Percentiles rank a stretch among this genome's conserved stretches.
phyloP scores from a whole-genome alignment of 495 filamentous ascomycete genomes.

The Pseudevernia furfuracea region DNA sequence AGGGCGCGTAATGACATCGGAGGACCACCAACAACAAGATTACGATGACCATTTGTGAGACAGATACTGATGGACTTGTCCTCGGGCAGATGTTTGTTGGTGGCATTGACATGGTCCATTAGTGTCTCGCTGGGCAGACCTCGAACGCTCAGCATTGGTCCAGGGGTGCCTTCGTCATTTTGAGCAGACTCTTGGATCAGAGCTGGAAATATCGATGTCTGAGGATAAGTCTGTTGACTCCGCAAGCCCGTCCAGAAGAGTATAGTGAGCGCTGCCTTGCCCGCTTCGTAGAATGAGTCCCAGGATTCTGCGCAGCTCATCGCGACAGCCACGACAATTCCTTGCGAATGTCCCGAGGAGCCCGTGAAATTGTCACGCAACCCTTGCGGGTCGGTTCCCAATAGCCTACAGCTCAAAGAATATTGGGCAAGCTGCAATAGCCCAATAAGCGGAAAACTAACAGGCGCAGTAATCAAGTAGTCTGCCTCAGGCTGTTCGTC shows the following conservation, averaged over 20 bases:
- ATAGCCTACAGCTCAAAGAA: slow-evolving; percentile 76
- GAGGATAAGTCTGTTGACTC: slow-evolving; percentile 91
- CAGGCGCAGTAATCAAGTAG: slow-evolving; percentile 89
- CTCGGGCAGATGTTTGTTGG: slow-evolving; percentile 84
- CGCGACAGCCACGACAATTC: slow-evolving; percentile 79
- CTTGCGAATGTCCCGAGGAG: slow-evolving; percentile 91
- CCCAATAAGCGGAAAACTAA: slow-evolving; percentile 91
- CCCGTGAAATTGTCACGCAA: slow-evolving; percentile 71
- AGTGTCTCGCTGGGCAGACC: slow-evolving; percentile 76
- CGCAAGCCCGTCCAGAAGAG: slow-evolving; percentile 97
- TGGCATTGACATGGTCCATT: slow-evolving; percentile 87
- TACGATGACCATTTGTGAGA: slow-evolving; percentile 87
- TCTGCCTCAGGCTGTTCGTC: slow-evolving; percentile 86
- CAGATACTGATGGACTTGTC: slow-evolving; percentile 90
- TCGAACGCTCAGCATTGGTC: slow-evolving; percentile 91
- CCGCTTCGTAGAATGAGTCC: slow-evolving; percentile 73
- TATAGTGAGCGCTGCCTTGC: slow-evolving; percentile 70
- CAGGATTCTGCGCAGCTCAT: slow-evolving; percentile 81
- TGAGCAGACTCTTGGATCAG: slow-evolving; percentile 86
- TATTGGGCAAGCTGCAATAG: slow-evolving; percentile 90
- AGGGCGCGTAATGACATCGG: slow-evolving; percentile 93
- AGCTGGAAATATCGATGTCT: slow-evolving; percentile 77
- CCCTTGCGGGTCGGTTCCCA: slow-evolving; percentile 76
- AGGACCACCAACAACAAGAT: slow-evolving; percentile 90
- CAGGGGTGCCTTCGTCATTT: slow-evolving; percentile 82